Evolutionary conservation across 1,139 yeast species (phyloP).

Genomic region (Hanseniaspora uvarum): DNA sequence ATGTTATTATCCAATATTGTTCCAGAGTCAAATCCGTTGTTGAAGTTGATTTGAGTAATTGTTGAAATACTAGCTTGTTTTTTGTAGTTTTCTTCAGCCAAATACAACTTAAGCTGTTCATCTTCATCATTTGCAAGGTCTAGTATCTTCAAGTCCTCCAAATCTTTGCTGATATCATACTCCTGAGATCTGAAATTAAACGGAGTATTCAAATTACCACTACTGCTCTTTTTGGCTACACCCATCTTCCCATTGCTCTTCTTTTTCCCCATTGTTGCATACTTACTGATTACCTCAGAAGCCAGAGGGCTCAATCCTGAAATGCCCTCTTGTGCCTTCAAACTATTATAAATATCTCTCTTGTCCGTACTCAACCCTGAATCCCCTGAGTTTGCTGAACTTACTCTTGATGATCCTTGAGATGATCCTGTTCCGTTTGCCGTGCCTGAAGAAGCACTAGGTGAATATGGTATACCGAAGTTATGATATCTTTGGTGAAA

Average conservation of each 20-base stretch:
- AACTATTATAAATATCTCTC: neutral
- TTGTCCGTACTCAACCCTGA: neutral
- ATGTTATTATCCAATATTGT: neutral
- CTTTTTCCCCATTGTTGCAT: conserved; percentile 9
- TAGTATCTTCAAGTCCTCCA: neutral
- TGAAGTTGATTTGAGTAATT: neutral
- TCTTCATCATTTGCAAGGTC: neutral
- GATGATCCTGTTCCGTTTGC: conserved; percentile 1
- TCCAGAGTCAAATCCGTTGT: neutral
- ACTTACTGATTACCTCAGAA: conserved; percentile 2
- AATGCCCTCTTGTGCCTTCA: neutral
- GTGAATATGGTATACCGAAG: conserved; percentile 15
- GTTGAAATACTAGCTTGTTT: conserved; percentile 11
- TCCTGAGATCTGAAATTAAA: conserved; percentile 15
- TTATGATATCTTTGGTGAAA: conserved; percentile 9
- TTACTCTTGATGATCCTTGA: neutral
- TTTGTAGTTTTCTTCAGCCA: conserved; percentile 1
- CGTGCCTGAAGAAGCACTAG: neutral
- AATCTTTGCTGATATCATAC: conserved; percentile 11
- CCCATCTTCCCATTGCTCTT: conserved; percentile 6
- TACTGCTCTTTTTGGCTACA: neutral
- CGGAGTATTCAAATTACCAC: conserved; percentile 1
- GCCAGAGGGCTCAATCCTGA: neutral
- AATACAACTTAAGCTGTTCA: neutral
- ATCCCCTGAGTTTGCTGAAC: neutral